Evolutionary conservation across 169 alveolate species (phyloP), one percentile per base, ranked within the genome.

Genomic region (Plasmodium yoelii): DNA sequence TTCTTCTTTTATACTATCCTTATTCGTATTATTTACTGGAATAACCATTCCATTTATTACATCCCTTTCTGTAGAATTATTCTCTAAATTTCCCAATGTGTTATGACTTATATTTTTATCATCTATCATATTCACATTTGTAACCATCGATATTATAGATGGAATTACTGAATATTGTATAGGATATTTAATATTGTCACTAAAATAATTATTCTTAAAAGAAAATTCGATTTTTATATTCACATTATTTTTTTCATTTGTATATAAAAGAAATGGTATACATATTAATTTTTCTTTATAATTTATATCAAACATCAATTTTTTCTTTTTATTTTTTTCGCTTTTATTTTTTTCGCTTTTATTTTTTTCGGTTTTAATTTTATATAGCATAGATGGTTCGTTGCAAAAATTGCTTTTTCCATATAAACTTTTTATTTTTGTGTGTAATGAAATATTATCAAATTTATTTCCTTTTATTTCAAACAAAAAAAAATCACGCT

Each of bases 351-450:
- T 55, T 53, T 53, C 18, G 39, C 44, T 80, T 34, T n/a, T n/a
- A n/a, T n/a, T n/a, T n/a, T 44, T 57, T 34, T 44, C 46, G 26
- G 47, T 80, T 68, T 55, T 53, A n/a, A 53, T 65, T 26, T 69
- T 49, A 80, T 80, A 80, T 47, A 60, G 10, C 42, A 80, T 80
- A 47, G 47, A 80, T 61, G 84, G 68, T 18, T 67, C 44, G 42
- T 80, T 80, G 42, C 64, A 65, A 60, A 80, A 80, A 49, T 80
- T 80, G 53, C 90, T 80, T 55, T 71, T 51, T 4, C 90, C 90
- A 10, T 65, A 39, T 28, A 80, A 19, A 22, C 26, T 80, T 22
- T 47, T 46, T 24, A 47, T 68, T 46, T 26, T n/a, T 12, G 7
- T 12, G 3, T 12, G 0, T 3, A 10, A 51, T 51, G 12, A 12